phyloP scores from a whole-genome alignment of 306 rosid genomes.

The Styphnolobium japonicum region DNA sequence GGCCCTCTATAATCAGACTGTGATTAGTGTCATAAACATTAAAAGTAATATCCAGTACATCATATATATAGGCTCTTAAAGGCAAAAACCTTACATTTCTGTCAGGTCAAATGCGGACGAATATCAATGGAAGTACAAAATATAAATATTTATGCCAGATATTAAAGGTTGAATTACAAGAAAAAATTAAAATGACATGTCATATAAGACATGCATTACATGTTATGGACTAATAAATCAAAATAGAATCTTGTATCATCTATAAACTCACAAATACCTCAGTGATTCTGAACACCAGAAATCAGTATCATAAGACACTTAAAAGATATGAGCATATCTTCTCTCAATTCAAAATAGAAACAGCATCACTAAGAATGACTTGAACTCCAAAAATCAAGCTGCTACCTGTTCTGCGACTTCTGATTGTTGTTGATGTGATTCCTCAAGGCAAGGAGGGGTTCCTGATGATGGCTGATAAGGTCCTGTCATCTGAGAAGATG shows the following conservation, averaged over 20 bases:
- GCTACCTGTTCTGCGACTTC: slow-evolving; percentile 45
- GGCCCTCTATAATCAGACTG: not conserved
- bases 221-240: slow-evolving; percentile 13
- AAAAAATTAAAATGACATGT: slow-evolving; percentile 27
- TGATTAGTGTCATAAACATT: not conserved
- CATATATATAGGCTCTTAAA: not conserved
- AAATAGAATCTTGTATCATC: slow-evolving; percentile 22
- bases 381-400: slow-evolving; percentile 34
- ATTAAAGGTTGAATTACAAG: slow-evolving; percentile 29
- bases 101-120: not conserved
- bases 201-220: slow-evolving; percentile 22
- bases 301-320: slow-evolving; percentile 7
- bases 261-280: slow-evolving; percentile 21
- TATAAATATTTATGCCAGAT: slow-evolving; percentile 11
- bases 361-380: slow-evolving; percentile 11
- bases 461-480: slow-evolving; percentile 33
- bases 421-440: slow-evolving; percentile 36
- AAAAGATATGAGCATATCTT: not conserved
- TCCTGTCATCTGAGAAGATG: slow-evolving; percentile 27
- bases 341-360: slow-evolving; percentile 17
- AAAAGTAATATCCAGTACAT: not conserved
- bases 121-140: not conserved
- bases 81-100: not conserved
- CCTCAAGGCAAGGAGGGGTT: slow-evolving; percentile 31
- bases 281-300: slow-evolving; percentile 2